Evolutionary conservation across 169 alveolate genomes (phyloP).

Genomic region (Theileria annulata): DNA sequence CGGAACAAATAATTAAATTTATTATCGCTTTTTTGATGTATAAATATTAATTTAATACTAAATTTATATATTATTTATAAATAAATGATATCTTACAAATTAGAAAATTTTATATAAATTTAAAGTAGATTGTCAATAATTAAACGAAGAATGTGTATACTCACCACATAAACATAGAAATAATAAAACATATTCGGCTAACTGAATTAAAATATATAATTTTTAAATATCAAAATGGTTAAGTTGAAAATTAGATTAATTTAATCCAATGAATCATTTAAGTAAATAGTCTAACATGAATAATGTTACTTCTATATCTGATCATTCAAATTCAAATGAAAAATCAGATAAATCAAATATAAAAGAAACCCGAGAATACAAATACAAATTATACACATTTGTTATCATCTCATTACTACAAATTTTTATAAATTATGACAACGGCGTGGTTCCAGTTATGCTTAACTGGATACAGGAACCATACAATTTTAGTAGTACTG

Average conservation of each 20-base stretch:
- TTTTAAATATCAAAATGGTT: neutral
- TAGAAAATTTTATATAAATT: neutral
- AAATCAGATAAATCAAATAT: neutral
- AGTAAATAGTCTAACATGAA: neutral
- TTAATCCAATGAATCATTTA: neutral
- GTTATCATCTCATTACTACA: constrained; percentile 33
- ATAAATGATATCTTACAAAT: neutral
- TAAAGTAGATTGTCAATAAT: too few species aligned
- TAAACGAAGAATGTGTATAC: neutral
- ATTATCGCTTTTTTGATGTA: neutral
- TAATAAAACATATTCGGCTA: too few species aligned
- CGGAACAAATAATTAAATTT: too few species aligned
- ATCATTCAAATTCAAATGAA: neutral
- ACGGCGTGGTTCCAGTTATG: constrained; percentile 58
- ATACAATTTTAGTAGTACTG: constrained; percentile 40
- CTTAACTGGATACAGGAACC: constrained; percentile 47
- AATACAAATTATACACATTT: constrained; percentile 21
- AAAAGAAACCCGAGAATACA: neutral
- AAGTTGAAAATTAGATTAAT: neutral
- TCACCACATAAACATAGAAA: neutral
- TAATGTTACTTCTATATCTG: neutral
- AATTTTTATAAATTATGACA: constrained; percentile 58
- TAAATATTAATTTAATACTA: neutral
- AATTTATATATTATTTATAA: too few species aligned
- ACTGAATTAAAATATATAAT: neutral